A percentile compares a stretch with the other conserved stretches of the same genome.
Evolutionary conservation across 2,329 filamentous ascomycete genomes (phyloP).

Genomic region (Colletotrichum acutatum): DNA sequence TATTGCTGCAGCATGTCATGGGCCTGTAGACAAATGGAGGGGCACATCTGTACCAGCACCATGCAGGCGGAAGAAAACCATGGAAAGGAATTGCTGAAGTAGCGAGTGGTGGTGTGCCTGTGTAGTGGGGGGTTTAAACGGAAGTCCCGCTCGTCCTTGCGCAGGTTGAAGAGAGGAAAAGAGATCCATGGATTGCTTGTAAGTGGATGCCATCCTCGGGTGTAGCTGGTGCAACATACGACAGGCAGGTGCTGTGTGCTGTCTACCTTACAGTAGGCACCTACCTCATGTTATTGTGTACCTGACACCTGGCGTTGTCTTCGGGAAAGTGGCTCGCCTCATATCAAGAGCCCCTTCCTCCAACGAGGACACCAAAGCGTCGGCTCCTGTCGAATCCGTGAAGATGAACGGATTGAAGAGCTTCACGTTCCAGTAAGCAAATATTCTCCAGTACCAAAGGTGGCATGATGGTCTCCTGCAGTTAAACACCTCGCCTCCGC

Average conservation of each 20-base stretch:
- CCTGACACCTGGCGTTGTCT: not conserved
- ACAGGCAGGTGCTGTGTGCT: not conserved
- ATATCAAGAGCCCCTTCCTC: not conserved
- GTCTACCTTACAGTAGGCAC: not conserved
- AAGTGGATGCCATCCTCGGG: constrained; percentile 27
- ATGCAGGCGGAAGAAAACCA: constrained; percentile 15
- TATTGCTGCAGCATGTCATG: not conserved
- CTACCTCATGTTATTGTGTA: not conserved
- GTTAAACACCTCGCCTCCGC: constrained; percentile 12
- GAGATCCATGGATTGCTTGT: not conserved
- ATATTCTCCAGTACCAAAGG: too few species aligned
- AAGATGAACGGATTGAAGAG: not conserved
- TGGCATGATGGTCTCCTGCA: not conserved
- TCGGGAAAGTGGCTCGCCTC: not conserved
- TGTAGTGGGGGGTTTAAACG: constrained; percentile 30
- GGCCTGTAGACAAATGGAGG: not conserved
- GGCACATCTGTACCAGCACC: not conserved
- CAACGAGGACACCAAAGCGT: not conserved
- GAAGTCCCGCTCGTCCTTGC: constrained; percentile 29
- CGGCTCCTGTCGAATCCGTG: too few species aligned
- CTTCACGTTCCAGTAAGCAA: not conserved
- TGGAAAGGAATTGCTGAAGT: not conserved
- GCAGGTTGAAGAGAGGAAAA: not conserved
- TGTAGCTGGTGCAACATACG: not conserved
- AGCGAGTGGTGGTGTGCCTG: not conserved